Percentiles rank a stretch among this genome's conserved stretches.
Evolutionary conservation across 345 rosid genomes (phyloP).

Genomic region (Turritis glabra): DNA sequence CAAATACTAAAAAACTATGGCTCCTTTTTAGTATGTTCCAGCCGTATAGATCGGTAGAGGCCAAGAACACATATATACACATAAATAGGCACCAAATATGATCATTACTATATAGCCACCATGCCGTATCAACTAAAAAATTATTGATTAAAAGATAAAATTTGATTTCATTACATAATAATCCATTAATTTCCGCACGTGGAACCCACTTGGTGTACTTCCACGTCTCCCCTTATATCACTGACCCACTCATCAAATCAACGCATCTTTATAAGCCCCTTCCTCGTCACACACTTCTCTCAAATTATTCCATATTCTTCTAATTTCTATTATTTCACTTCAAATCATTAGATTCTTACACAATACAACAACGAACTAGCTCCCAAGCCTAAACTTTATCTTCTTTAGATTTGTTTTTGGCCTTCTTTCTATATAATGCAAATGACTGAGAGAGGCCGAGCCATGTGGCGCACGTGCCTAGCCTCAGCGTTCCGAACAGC

Average conservation of each 20-base stretch:
- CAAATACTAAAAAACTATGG: constrained; percentile 30
- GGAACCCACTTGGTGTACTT: constrained; percentile 48
- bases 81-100: background rate
- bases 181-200: constrained; percentile 30
- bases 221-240: constrained; percentile 39
- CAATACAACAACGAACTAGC: constrained; percentile 36
- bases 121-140: constrained; percentile 17
- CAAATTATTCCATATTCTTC: constrained; percentile 40
- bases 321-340: constrained; percentile 10
- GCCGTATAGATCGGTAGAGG: constrained; percentile 2
- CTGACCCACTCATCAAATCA: constrained; percentile 39
- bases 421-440: constrained; percentile 28
- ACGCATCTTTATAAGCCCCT: constrained; percentile 36
- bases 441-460: constrained; percentile 48
- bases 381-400: constrained; percentile 36
- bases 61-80: background rate
- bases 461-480: constrained; percentile 62
- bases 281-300: constrained; percentile 38
- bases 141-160: constrained; percentile 13
- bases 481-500: constrained; percentile 72
- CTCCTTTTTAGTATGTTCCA: background rate
- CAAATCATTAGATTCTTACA: constrained; percentile 36
- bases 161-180: constrained; percentile 27
- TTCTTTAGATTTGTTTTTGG: constrained; percentile 1
- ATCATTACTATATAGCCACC: constrained; percentile 24